Base-by-base conservation (phyloP, 2,329 filamentous ascomycete genomes). In the Escovopsis sp. region DNA sequence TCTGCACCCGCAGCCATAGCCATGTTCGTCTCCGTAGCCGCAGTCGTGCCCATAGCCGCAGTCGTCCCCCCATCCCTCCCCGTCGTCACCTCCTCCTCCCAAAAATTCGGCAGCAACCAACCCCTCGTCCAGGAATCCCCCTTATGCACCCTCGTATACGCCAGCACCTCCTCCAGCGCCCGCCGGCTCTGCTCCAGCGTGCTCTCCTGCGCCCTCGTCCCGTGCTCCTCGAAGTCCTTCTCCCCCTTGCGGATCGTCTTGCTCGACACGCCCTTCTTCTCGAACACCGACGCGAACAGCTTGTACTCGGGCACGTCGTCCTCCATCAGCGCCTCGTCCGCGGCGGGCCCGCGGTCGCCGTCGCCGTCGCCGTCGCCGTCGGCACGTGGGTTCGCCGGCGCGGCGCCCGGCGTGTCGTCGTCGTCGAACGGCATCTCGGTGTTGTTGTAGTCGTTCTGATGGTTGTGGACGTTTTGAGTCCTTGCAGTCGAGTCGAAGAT, bases 211-310 rank as follows among this genome's bases (percentile, higher is more conserved):
- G 82, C 74, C 23, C 73, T 71, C 3, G 90, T 96, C 33, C 83
- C 82, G 58, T 96, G 86, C 19, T 82, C 78, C 60, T 96, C 90
- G 55, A 94, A 98, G 61, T 98, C 90, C 57, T 98, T 98, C 55
- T 93, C 86, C 41, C 90, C 90, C 43, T 86, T 84, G 45, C 88
- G 86, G 26, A 93, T 85, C 10, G 87, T 70, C 46, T 75, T 73
- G 34, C 65, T 56, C 8, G 67, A 68, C 30, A 66, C 56, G 32
- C 62, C 59, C 35, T 62, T 59, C 49, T 70, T 70, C 41, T 61
- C 54, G 42, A 68, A 65, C 42, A 70, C 57, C 21, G 67, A 60
- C 4, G 62, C 61, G 42, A 77, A 76, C 42, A 87, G 78, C 43
- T 82, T 78, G 56, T 88, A 94, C 59, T 96, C 88, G 49, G 87